Conservation (phyloP, 2,329 filamentous ascomycete species). For the Arthrocladium fulminans region DNA sequence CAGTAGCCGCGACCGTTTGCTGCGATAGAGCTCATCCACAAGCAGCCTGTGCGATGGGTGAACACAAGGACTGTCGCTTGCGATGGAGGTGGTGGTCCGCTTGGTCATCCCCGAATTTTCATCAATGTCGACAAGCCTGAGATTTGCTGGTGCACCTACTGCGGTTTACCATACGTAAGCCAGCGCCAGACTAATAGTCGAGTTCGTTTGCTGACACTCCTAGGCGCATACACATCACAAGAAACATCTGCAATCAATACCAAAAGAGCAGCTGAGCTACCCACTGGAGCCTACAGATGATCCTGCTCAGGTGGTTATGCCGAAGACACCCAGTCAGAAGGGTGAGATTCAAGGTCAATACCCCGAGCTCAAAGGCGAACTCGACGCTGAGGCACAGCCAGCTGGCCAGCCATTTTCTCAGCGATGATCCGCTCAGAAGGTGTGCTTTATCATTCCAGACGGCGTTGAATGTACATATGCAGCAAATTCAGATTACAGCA, state of each 20-base stretch:
- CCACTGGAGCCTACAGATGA: slow-evolving; percentile 59
- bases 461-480: slow-evolving; percentile 4
- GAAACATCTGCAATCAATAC: slow-evolving; percentile 71
- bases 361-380: slow-evolving; percentile 18
- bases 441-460: background rate
- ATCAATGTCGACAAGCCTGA: slow-evolving; percentile 98
- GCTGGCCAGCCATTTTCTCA: background rate
- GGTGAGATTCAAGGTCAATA: slow-evolving; percentile 22
- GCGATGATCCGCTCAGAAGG: background rate
- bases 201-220: slow-evolving; percentile 8
- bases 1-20: slow-evolving; percentile 73
- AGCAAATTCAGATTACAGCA: background rate
- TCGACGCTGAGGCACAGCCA: background rate
- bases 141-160: slow-evolving; percentile 85
- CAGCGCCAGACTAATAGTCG: slow-evolving; percentile 2
- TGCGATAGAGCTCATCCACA: slow-evolving; percentile 92
- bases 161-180: slow-evolving; percentile 83
- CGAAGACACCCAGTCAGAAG: slow-evolving; percentile 32
- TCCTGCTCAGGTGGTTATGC: slow-evolving; percentile 50
- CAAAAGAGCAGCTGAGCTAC: slow-evolving; percentile 58
- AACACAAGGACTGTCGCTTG: slow-evolving; percentile 74
- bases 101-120: slow-evolving; percentile 86
- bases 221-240: slow-evolving; percentile 88
- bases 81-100: slow-evolving; percentile 82
- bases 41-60: slow-evolving; percentile 88